Evolutionary conservation across 2,329 filamentous ascomycete species (phyloP).

Genomic region (Penicillium sp.): DNA sequence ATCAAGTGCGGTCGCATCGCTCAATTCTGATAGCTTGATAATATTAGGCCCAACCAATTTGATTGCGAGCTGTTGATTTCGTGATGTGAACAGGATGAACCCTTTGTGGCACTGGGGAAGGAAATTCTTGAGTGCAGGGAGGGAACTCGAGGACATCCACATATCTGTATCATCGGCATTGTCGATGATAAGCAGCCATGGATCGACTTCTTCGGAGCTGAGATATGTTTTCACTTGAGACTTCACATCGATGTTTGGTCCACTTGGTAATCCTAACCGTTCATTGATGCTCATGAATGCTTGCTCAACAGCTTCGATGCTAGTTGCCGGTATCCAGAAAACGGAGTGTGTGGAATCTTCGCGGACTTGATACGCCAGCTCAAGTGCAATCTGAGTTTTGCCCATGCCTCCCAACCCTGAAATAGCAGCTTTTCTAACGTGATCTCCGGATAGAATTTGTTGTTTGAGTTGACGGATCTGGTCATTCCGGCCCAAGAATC

Average conservation of each 20-base stretch:
- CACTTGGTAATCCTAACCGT: slow-evolving; percentile 10
- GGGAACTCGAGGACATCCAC: slow-evolving; percentile 8
- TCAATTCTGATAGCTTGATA: slow-evolving; percentile 7
- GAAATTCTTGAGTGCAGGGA: slow-evolving; percentile 5
- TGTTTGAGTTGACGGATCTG: not conserved
- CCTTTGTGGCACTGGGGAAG: slow-evolving; percentile 19
- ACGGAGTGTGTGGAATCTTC: slow-evolving; percentile 20
- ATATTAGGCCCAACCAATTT: slow-evolving; percentile 8
- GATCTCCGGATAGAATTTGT: not conserved
- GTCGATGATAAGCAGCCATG: slow-evolving; percentile 29
- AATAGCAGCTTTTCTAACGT: slow-evolving; percentile 17
- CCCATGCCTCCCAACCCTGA: slow-evolving; percentile 28
- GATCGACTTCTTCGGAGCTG: slow-evolving; percentile 6
- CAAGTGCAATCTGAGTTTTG: slow-evolving; percentile 30
- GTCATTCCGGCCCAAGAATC: slow-evolving; percentile 2
- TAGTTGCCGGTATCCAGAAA: slow-evolving; percentile 29
- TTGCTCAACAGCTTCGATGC: slow-evolving; percentile 22
- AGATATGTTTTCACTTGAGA: slow-evolving; percentile 9
- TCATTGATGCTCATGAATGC: slow-evolving; percentile 17
- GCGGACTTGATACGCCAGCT: slow-evolving; percentile 26
- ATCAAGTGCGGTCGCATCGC: not conserved
- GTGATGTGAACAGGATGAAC: slow-evolving; percentile 21
- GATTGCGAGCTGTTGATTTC: slow-evolving; percentile 12
- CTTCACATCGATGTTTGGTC: slow-evolving; percentile 6
- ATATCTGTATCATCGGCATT: slow-evolving; percentile 27